Evolutionary conservation across 2,329 filamentous ascomycete species (phyloP), one percentile per base, ranked within the genome.

Genomic region (Nothophaeocryptopus gaeumannii): DNA sequence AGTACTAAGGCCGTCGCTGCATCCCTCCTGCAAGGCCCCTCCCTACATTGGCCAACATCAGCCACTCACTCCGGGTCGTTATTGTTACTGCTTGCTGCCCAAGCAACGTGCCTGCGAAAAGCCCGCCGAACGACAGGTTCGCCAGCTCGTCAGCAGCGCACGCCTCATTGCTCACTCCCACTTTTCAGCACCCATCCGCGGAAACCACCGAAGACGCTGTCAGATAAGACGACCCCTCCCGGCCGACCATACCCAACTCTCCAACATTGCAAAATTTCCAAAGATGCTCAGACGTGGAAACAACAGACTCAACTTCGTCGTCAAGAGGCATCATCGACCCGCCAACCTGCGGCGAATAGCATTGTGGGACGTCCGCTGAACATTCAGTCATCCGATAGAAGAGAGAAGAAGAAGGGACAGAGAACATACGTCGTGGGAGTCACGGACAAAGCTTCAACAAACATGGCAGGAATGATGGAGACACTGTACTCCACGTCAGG

Each of bases 321-420:
- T 66, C 53, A 65, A 64, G 56, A 55, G 61, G 54, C 58, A 63
- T 50, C 62, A 64, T 52, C 54, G 58, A 51, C 62, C 62, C 34
- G 40, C 50, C 50, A 55, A 54, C 43, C 52, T 43, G 50, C 54
- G 42, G 45, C 34, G 33, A 29, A 44, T 34, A 35, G 35, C 36
- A 30, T 47, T 52, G 35, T 54, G 51, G 37, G 59, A 63, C 57
- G 47, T 52, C 26, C 64, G 56, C 53, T 63, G 58, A 53, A n/a
- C 29, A 40, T 43, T 38, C 26, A 15, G 30, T 33, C 37, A 16
- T 36, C 37, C 33, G 44, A 44, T 36, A 31, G 32, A 15, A 39
- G 15, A 13, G 31, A 35, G 34, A 26, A 13, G 2, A 37, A 43
- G 26, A 15, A 15, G 26, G 38, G 15, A 32, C 15, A 10, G 8